phyloP scores from a whole-genome alignment of 352 stramenopile species.

The Phytophthora rubi region DNA sequence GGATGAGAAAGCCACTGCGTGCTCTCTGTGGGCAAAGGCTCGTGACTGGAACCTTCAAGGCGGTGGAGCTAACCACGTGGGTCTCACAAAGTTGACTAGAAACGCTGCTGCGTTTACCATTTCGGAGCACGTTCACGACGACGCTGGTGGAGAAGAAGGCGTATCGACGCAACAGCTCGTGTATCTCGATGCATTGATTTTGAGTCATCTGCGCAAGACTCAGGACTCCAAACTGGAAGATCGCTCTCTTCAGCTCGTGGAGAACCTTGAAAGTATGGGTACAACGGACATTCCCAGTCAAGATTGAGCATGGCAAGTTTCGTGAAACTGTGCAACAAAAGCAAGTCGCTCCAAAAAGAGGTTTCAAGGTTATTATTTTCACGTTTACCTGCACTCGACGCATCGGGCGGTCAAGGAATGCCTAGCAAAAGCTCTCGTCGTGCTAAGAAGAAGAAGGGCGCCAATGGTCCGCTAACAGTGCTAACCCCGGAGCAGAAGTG shows the following conservation, averaged over 20 bases:
- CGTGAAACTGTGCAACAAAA: background rate
- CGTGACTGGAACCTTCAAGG: conserved; percentile 50
- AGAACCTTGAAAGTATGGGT: conserved; percentile 52
- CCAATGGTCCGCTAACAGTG: conserved; percentile 5
- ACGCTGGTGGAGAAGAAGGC: conserved; percentile 22
- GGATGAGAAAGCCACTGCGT: conserved; percentile 51
- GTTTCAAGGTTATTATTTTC: conserved; percentile 34
- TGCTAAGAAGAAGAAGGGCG: conserved; percentile 17
- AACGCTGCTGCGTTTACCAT: conserved; percentile 42
- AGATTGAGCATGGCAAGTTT: background rate
- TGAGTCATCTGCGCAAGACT: conserved; percentile 58
- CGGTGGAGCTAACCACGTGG: background rate
- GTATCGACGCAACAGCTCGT: conserved; percentile 59
- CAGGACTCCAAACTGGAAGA: conserved; percentile 39
- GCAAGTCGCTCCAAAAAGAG: conserved; percentile 9
- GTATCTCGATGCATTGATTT: conserved; percentile 65
- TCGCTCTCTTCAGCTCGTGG: conserved; percentile 49
- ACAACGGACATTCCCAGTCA: background rate
- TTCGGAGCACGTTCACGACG: conserved; percentile 55
- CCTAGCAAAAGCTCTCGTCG: conserved; percentile 11
- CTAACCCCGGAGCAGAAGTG: conserved; percentile 40
- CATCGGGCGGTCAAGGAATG: conserved; percentile 15
- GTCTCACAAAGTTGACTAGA: background rate
- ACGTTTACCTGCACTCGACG: conserved; percentile 7
- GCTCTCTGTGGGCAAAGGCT: conserved; percentile 71